Percentiles rank a stretch among this genome's conserved stretches.
These are phyloP conservation scores for Physcomitrellopsis africana DNA, from an alignment of 225 moss, liverwort and hornwort genomes.

Conservation along the genomic window DNA sequence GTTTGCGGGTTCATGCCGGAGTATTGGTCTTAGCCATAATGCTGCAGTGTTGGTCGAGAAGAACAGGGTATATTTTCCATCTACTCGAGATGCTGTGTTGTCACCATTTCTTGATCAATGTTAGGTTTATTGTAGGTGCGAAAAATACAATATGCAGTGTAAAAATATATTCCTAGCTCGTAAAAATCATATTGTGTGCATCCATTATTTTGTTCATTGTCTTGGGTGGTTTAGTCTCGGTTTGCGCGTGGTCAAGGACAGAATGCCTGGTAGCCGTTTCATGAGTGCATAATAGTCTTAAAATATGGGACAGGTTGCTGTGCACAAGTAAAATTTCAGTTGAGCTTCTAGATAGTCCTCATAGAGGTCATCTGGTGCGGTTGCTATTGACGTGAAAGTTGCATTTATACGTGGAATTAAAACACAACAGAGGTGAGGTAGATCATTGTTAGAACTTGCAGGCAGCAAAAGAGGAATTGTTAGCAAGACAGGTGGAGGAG, in stretches of 20 bases:
- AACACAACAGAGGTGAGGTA: slow-evolving; percentile 12
- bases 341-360: slow-evolving; percentile 1
- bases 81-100: slow-evolving; percentile 5
- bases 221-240: not conserved
- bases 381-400: too few species aligned
- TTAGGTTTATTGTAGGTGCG: not conserved
- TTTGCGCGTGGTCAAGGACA: not conserved
- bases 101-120: slow-evolving; percentile 12
- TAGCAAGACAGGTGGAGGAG: slow-evolving; percentile 71
- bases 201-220: not conserved
- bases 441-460: slow-evolving; percentile 33
- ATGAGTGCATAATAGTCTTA: not conserved
- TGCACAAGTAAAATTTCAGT: slow-evolving; percentile 19
- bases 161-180: not conserved
- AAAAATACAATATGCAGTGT: not conserved
- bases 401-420: slow-evolving; percentile 15
- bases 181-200: not conserved
- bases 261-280: not conserved
- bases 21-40: slow-evolving; percentile 87
- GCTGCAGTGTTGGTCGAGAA: slow-evolving; percentile 73
- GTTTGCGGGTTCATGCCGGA: slow-evolving; percentile 64
- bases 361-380: not conserved
- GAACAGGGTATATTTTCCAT: slow-evolving; percentile 52
- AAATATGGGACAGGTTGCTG: slow-evolving; percentile 16
- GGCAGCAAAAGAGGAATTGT: slow-evolving; percentile 66